phyloP scores from a whole-genome alignment of 257 asterid species.

The Osmanthus fragrans region DNA sequence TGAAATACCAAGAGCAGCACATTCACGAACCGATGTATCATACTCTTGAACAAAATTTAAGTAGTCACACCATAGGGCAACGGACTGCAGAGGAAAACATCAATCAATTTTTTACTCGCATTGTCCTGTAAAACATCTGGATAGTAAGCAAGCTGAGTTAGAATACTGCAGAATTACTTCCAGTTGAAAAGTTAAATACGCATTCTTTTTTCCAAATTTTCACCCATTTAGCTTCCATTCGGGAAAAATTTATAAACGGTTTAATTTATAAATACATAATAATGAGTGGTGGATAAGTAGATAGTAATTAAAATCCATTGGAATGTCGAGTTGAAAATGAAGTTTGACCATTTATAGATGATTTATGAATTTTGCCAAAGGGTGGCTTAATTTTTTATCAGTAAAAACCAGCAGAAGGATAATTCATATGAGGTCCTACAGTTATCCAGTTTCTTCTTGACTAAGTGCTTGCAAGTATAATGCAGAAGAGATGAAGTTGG shows the following conservation, averaged over 20 bases:
- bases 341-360: too few species aligned
- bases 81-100: conserved; percentile 65
- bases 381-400: background rate
- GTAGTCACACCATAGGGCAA: conserved; percentile 90
- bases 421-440: background rate
- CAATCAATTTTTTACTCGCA: conserved; percentile 14
- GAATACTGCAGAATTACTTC: conserved; percentile 11
- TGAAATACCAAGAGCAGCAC: conserved; percentile 63
- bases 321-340: too few species aligned
- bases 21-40: conserved; percentile 58
- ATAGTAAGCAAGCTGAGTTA: conserved; percentile 17
- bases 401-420: background rate
- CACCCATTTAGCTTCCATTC: background rate
- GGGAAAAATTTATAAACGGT: too few species aligned
- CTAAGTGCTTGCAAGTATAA: background rate
- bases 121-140: conserved; percentile 17
- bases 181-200: background rate
- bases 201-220: background rate
- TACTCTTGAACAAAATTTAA: conserved; percentile 72
- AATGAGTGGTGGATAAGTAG: too few species aligned
- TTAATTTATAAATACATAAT: too few species aligned
- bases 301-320: too few species aligned
- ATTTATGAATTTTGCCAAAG: too few species aligned
- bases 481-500: conserved; percentile 4
- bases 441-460: background rate